Base-by-base conservation (phyloP, 2,329 filamentous ascomycete species). In the Coniochaeta sp. region DNA sequence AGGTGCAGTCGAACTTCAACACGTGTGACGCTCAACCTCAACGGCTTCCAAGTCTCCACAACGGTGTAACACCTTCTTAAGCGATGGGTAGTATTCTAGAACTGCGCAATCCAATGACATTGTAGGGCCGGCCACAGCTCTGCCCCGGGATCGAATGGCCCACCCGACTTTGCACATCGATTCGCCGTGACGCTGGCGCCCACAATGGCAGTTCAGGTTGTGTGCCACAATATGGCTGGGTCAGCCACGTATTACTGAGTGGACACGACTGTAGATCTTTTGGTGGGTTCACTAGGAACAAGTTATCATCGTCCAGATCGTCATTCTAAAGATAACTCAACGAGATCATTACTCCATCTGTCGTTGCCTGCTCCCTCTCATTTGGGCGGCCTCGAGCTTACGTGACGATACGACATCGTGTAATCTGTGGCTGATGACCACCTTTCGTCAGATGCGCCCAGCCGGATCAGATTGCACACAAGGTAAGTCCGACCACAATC, bases 71-170 rank as follows among this genome's bases (percentile, higher is more conserved):
- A 22, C 22, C 43, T 28, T 31, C 24, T 31, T 52, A 52, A 31
- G 47, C 47, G 47, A 52, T 52, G 24, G 47, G 47, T 52, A 52
- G 26, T 14, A 52, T 31, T 52, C 24, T n/a, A 24, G 26, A 16
- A 7, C 47, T 31, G 54, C 38, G 54, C 54, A 57, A 57, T 31
- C 54, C 19, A 57, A 57, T 57, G 54, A 57, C 54, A 57, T 57
- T 31, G 54, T n/a, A 19, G 9, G 31, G 24, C 22, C 52, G 24
- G 31, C 33, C 33, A 57, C 33, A 16, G 14, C 31, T 57, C 28
- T 24, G n/a, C 11, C 31, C 24, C 47, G 31, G 31, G 47, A 52
- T 52, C 47, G 47, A 17, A 6, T 52, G 24, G 24, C 2, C 24
- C 47, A 31, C 19, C 43, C 22, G 43, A 19, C 43, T 47, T 47